Evolutionary conservation across 805 yeast species (phyloP), one percentile per base, ranked within the genome.

Genomic region (Schwanniomyces vanrijiae): DNA sequence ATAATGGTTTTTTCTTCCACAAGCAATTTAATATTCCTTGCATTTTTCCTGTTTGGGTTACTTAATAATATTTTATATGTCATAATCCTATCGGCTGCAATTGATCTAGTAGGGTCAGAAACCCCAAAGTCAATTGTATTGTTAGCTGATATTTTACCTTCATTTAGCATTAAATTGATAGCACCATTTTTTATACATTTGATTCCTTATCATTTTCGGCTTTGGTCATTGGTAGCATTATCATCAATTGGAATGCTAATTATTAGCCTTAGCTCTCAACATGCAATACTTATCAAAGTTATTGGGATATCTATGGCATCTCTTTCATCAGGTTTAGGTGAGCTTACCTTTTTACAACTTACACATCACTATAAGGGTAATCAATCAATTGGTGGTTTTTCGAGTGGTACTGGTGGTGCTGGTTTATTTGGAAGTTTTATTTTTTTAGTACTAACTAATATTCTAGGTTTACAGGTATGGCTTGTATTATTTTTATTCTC

Each of bases 341-440:
- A 92, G 61, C 71, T 88, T 5, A 88, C 97, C 0, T 92, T 92
- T 54, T 67, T 92, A 37, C 96, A 88, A 62, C 68, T 92, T 64
- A 89, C 97, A 1, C 96, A 91, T 60, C 85, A 73, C 56, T 90
- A 82, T 62, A 46, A 53, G n/a, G 76, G 73, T 16, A 73, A 74
- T 14, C 54, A 61, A n/a, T 73, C 95, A 3, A 70, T 92, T 40
- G 82, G 84, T 42, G 97, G 96, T 0, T 92, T 95, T 82, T 87
- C 96, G 18, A 80, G 90, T 6, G 99, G 99, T 1, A 92, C 98
- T 0, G 98, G 99, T 3, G 96, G 90, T 16, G 98, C 99, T 1
- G 99, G 99, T 0, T 64, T 92, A 4, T 77, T 81, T 16, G 99
- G 98, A 0, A 82, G 91, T 46, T 88, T 86, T 44, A 59, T 78